Base-by-base conservation (phyloP, 2,329 filamentous ascomycete genomes). In the Colletotrichum brevisporum region DNA sequence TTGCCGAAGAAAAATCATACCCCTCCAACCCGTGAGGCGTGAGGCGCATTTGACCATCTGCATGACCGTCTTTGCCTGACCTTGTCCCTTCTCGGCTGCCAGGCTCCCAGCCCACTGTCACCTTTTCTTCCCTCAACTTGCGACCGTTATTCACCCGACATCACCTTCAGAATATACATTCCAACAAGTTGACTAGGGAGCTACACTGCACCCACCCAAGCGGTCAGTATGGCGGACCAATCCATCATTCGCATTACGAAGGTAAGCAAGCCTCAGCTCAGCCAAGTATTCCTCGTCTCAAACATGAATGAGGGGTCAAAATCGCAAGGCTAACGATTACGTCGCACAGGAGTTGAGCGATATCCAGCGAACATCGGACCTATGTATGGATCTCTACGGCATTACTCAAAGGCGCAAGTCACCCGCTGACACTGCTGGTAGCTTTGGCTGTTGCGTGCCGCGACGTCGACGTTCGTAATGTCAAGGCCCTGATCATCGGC, bases 201-300 rank as follows among this genome's bases (percentile, higher is more conserved):
- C 41, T 48, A 50, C n/a, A 12, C 16, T 55, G 43, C 58, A 47
- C 57, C 51, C 24, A 18, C 16, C 39, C 41, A 45, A 72, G 67
- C 67, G 58, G 71, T 74, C 76, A 78, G 71, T 75, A 94, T 94
- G 91, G 90, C 91, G 71, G 94, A 96, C 81, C 94, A 97, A 81
- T 94, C 92, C 69, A 93, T 97, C 75, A 91, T 97, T 74, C 92
- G 94, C 73, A 95, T 97, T 81, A 93, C 93, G 72, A 93, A 94
- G 84, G 92, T 94, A 84, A 74, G 84, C 39, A 43, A 31, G 24
- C 12, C 80, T 67, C 27, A 24, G 50, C 69, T 72, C 65, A 53
- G 60, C 66, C 70, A 65, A 65, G 36, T 48, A 51, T 41, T 18
- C 26, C 21, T 27, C 51, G 18, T 12, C 39, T 51, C 45, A 24